Percentiles rank a stretch among this genome's conserved stretches.
phyloP scores from a whole-genome alignment of 2,329 filamentous ascomycete genomes.

The Akanthomyces lecanii region DNA sequence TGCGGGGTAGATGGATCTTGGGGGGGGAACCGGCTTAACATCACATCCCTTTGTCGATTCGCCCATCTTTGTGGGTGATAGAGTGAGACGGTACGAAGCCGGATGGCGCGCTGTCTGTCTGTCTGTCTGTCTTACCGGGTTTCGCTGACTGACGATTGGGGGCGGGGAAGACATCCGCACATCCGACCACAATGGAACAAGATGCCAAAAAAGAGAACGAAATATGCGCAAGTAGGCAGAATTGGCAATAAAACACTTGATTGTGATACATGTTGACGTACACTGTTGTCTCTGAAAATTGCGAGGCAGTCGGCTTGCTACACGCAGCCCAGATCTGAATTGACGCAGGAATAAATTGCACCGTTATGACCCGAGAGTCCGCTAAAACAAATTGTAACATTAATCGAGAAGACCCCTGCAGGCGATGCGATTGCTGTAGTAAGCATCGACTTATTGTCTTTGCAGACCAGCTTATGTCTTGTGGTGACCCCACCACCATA shows the following conservation, averaged over 20 bases:
- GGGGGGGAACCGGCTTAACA: not conserved
- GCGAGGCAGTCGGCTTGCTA: too few species aligned
- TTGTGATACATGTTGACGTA: too few species aligned
- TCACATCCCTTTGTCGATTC: not conserved
- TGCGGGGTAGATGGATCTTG: slow-evolving; percentile 1
- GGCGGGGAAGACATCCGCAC: not conserved
- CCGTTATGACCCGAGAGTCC: too few species aligned
- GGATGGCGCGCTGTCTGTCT: not conserved
- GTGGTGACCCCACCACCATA: not conserved
- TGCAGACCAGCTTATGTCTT: not conserved
- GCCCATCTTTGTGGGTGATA: too few species aligned
- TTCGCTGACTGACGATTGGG: not conserved
- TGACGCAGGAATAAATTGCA: too few species aligned
- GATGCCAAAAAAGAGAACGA: not conserved
- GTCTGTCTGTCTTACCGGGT: not conserved
- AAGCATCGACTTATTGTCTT: not conserved
- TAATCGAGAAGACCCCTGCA: not conserved
- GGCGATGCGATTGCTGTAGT: not conserved
- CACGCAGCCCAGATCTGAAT: too few species aligned
- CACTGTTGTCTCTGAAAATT: too few species aligned
- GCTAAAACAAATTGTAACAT: too few species aligned
- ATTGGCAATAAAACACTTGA: too few species aligned
- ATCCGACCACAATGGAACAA: not conserved
- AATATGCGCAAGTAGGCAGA: too few species aligned
- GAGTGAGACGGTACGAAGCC: not conserved